Conservation (phyloP, 2,329 filamentous ascomycete species). For the Fusarium paranaense region DNA sequence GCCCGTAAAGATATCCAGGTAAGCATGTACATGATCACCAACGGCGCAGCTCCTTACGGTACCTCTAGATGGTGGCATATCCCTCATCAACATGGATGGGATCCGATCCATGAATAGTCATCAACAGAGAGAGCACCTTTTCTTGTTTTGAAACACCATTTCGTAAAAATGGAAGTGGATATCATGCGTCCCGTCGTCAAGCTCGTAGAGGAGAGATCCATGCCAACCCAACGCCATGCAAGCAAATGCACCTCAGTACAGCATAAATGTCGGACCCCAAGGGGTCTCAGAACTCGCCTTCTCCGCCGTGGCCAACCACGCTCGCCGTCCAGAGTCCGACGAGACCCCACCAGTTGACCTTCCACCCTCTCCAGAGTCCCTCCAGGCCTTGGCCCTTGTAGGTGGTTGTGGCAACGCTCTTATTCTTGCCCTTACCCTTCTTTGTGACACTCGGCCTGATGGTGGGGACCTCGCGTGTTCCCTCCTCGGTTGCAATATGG, state of each 20-base stretch:
- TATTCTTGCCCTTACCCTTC: conserved; percentile 48
- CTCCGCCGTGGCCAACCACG: conserved; percentile 70
- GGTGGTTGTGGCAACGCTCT: conserved; percentile 49
- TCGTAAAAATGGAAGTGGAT: conserved; percentile 50
- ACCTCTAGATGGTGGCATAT: conserved; percentile 18
- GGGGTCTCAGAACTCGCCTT: conserved; percentile 65
- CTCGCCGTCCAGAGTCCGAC: conserved; percentile 80
- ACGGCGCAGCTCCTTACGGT: conserved; percentile 22
- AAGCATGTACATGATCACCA: conserved; percentile 14
- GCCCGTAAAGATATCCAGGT: conserved; percentile 7
- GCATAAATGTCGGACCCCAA: conserved; percentile 29
- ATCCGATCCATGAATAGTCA: conserved; percentile 34
- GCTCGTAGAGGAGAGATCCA: conserved; percentile 52
- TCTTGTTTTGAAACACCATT: conserved; percentile 33
- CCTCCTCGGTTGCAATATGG: conserved; percentile 86
- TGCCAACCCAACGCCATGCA: conserved; percentile 51
- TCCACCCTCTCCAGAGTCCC: conserved; percentile 80
- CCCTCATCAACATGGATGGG: conserved; percentile 6
- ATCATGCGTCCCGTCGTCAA: conserved; percentile 56
- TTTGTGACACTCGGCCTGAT: conserved; percentile 46
- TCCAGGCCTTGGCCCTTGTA: conserved; percentile 74
- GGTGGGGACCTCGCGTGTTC: conserved; percentile 63
- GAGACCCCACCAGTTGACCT: conserved; percentile 82
- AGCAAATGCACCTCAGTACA: conserved; percentile 44
- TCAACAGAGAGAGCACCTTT: conserved; percentile 31